These are phyloP conservation scores for Colletotrichum navitas DNA, from an alignment of 2,329 filamentous ascomycete species.

Conservation along the genomic window DNA sequence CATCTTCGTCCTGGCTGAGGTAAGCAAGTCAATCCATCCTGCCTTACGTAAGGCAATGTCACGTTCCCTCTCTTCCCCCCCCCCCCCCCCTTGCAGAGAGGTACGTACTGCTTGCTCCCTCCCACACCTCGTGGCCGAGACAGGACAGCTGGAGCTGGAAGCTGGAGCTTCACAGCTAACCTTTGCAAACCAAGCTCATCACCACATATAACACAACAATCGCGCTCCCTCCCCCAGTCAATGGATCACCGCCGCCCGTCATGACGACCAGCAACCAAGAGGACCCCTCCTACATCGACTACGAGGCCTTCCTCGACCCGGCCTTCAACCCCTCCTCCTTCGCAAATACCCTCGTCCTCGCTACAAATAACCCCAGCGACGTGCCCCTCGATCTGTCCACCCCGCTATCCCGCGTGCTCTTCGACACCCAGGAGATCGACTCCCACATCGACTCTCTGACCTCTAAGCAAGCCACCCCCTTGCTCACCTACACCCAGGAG, in stretches of 20 bases:
- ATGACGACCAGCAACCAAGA: slow-evolving; percentile 58
- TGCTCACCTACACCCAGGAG: slow-evolving; percentile 81
- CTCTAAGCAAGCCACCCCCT: slow-evolving; percentile 83
- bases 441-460: slow-evolving; percentile 94
- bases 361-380: slow-evolving; percentile 93
- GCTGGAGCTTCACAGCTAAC: background rate
- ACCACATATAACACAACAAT: background rate
- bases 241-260: slow-evolving; percentile 23
- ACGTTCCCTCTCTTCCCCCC: background rate
- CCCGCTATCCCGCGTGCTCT: slow-evolving; percentile 91
- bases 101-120: slow-evolving; percentile 16
- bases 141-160: slow-evolving; percentile 36
- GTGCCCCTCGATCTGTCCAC: slow-evolving; percentile 93
- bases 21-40: background rate
- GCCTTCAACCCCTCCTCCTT: slow-evolving; percentile 85
- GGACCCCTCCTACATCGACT: slow-evolving; percentile 92
- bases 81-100: background rate
- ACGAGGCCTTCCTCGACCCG: slow-evolving; percentile 88
- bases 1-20: background rate
- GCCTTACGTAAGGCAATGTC: background rate
- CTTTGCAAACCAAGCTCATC: background rate
- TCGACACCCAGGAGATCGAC: slow-evolving; percentile 97
- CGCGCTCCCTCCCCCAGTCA: background rate
- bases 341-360: slow-evolving; percentile 88
- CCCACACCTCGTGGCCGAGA: background rate